Evolutionary conservation across 2,329 filamentous ascomycete genomes (phyloP).

Genomic region (Botrytis fragariae): DNA sequence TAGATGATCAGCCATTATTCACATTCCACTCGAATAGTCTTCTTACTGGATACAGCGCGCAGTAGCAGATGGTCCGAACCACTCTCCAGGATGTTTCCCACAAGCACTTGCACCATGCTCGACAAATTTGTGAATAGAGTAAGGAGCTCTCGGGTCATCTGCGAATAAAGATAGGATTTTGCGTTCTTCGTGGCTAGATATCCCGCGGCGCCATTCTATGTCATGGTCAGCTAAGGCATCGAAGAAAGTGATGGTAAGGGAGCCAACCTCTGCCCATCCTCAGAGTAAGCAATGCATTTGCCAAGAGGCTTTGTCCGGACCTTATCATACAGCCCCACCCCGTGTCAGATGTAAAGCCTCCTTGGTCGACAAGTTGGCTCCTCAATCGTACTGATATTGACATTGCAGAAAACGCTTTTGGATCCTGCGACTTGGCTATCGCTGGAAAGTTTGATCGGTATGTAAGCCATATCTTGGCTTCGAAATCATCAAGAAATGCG

Average conservation of each 20-base stretch:
- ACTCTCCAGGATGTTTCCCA: conserved; percentile 93
- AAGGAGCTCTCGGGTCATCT: conserved; percentile 80
- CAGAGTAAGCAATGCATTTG: conserved; percentile 75
- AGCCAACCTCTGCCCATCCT: conserved; percentile 72
- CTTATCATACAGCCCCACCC: conserved; percentile 99
- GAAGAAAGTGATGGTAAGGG: background rate
- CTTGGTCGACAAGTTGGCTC: conserved; percentile 72
- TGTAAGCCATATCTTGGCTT: conserved; percentile 93
- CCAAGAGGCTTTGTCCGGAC: conserved; percentile 88
- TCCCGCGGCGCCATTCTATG: conserved; percentile 71
- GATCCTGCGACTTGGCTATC: conserved; percentile 76
- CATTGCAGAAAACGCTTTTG: conserved; percentile 67
- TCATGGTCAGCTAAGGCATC: conserved; percentile 29
- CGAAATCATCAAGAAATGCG: conserved; percentile 86
- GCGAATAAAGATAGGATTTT: conserved; percentile 78
- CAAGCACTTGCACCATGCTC: conserved; percentile 81
- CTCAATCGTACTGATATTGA: conserved; percentile 83
- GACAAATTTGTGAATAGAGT: conserved; percentile 94
- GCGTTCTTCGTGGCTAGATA: conserved; percentile 58
- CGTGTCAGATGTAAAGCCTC: conserved; percentile 86
- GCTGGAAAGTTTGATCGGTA: conserved; percentile 84
- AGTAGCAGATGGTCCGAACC: conserved; percentile 98
- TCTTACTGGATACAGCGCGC: conserved; percentile 89
- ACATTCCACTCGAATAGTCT: background rate
- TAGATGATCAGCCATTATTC: conserved; percentile 22